Conservation (phyloP, 2,329 filamentous ascomycete genomes). For the Fusarium sp. region DNA sequence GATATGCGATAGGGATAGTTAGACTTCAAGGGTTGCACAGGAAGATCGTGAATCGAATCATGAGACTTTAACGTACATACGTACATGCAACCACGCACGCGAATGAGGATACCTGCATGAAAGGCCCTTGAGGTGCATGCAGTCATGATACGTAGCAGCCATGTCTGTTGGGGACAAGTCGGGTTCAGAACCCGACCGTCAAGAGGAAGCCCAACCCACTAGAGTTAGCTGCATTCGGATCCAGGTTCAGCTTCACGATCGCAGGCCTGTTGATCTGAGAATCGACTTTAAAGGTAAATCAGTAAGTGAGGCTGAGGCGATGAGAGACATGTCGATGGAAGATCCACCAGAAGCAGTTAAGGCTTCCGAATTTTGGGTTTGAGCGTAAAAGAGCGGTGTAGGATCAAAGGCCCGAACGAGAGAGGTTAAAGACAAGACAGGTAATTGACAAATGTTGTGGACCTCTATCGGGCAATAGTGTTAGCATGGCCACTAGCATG, state of each 20-base stretch:
- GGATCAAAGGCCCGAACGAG: slow-evolving; percentile 31
- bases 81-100: slow-evolving; percentile 32
- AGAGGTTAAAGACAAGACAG: slow-evolving; percentile 34
- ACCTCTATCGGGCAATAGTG: slow-evolving; percentile 10
- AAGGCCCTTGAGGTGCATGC: slow-evolving; percentile 41
- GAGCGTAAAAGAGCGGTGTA: slow-evolving; percentile 43
- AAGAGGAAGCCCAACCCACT: slow-evolving; percentile 25
- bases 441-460: slow-evolving; percentile 30
- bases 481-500: slow-evolving; percentile 24
- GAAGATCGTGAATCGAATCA: slow-evolving; percentile 32
- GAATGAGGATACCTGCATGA: slow-evolving; percentile 41
- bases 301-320: slow-evolving; percentile 10
- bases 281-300: slow-evolving; percentile 17
- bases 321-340: slow-evolving; percentile 27
- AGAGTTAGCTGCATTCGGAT: slow-evolving; percentile 26
- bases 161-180: slow-evolving; percentile 30
- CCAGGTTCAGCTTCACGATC: slow-evolving; percentile 13
- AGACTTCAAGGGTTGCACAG: slow-evolving; percentile 28
- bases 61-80: slow-evolving; percentile 30
- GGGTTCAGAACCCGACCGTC: slow-evolving; percentile 25
- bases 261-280: slow-evolving; percentile 19
- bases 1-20: slow-evolving; percentile 14
- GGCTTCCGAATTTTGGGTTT: slow-evolving; percentile 33
- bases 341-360: slow-evolving; percentile 32
- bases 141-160: slow-evolving; percentile 42